These are phyloP conservation scores for Aegilops longissima DNA, from an alignment of 176 grass and related monocot genomes.

Conservation along the genomic window DNA sequence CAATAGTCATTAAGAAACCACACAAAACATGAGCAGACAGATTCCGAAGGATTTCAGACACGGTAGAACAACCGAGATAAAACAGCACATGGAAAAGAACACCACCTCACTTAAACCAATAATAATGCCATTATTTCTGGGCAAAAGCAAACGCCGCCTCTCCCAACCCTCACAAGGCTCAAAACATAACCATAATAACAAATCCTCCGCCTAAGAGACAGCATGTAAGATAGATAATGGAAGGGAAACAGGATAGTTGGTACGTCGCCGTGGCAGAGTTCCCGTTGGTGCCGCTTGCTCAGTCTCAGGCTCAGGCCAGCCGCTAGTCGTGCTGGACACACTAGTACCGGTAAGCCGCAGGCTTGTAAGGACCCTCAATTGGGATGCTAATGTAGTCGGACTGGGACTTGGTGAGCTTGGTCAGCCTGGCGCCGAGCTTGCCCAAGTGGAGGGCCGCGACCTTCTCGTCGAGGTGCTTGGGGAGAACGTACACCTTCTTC, in stretches of 20 bases:
- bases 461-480: conserved; percentile 98
- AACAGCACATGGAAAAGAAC: conserved; percentile 26
- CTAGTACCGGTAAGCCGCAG: conserved; percentile 82
- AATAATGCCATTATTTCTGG: conserved; percentile 37
- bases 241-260: conserved; percentile 7
- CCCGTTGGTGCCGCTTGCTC: not conserved
- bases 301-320: not conserved
- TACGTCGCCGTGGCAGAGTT: not conserved
- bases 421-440: conserved; percentile 89
- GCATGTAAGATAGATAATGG: not conserved
- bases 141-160: conserved; percentile 13
- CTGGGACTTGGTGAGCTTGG: conserved; percentile 74
- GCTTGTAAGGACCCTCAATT: conserved; percentile 85
- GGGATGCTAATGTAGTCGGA: conserved; percentile 81
- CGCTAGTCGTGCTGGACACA: not conserved
- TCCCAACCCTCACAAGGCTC: not conserved
- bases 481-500: conserved; percentile 97
- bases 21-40: too few relatives aligned
- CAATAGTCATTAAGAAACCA: too few relatives aligned
- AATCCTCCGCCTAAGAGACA: conserved; percentile 6
- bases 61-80: conserved; percentile 4
- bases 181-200: conserved; percentile 21
- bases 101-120: conserved; percentile 1
- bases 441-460: conserved; percentile 86
- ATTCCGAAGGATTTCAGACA: conserved; percentile 39